Evolutionary conservation across 345 rosid species (phyloP), one percentile per base, ranked within the genome.

Genomic region (Hevea brasiliensis): DNA sequence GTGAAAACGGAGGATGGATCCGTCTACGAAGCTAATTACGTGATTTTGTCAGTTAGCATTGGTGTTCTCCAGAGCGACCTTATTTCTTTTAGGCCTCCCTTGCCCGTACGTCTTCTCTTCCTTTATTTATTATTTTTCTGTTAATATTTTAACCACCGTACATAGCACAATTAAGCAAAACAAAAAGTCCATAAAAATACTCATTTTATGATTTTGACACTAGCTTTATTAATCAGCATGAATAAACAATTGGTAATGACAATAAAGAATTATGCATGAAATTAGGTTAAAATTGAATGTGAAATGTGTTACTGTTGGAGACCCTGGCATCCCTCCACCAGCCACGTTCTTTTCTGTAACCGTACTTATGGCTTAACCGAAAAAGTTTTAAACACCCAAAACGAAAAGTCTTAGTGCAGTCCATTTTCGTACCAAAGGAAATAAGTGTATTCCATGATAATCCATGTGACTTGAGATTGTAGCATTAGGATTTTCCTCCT

Each of bases 21-120:
- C 66, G 72, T 89, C 67, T 89, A 86, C 85, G 92, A 92, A 83
- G 96, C 98, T 70, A 79, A 86, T 77, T 92, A 95, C 82, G 87
- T 91, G 72, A 87, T 92, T 76, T 86, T 92, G 91, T 95, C 99
- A n/a, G 97, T 77, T 71, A 95, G 99, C 79, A 88, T 95, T 48
- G 98, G 99, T 59, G 99, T 95, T 76, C 98, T 95, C 67, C 92
- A 92, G 70, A 91, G 98, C 72, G 82, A 84, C 69, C 99, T 95
- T 81, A 86, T 95, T 65, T 85, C 97, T 61, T 92, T 95, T 69
- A 80, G 77, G 74, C 99, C 99, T 17, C 82, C 94, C 42, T 86
- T 95, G 77, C 99, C 99, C 61, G 99, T 95, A 88, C 81, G 89
- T 80, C 67, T 77, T 50, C 60, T 72, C 71, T 41, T 59, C 55